Conservation (phyloP, 306 rosid species). For the Cucurbita argyrosperma region DNA sequence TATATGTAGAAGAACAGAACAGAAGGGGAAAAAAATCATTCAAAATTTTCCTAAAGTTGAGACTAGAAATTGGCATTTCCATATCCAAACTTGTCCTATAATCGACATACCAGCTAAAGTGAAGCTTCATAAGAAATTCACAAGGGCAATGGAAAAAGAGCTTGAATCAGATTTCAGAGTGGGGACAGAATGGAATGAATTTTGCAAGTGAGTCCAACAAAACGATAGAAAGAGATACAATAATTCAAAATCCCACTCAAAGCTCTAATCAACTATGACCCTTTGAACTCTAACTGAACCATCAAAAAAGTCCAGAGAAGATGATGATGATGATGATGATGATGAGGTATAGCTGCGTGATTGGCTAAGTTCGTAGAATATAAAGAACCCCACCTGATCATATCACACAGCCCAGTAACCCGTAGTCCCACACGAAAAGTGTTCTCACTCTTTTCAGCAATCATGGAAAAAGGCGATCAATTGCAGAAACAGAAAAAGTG, state of each 20-base stretch:
- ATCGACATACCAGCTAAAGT: not conserved
- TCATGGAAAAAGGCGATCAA: not conserved
- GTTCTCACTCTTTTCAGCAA: conserved; percentile 1
- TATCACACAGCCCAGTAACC: conserved; percentile 2
- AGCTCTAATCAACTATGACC: not conserved
- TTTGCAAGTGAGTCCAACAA: not conserved
- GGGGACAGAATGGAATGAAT: not conserved
- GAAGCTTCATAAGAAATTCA: not conserved
- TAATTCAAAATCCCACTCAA: not conserved
- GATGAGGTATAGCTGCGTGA: not conserved
- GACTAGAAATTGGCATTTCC: conserved; percentile 2
- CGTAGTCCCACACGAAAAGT: conserved; percentile 1
- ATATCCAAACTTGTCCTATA: not conserved
- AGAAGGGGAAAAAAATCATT: no score
- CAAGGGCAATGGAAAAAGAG: conserved; percentile 2
- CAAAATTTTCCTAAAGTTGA: not conserved
- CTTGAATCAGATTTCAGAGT: not conserved
- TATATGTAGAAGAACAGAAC: not conserved
- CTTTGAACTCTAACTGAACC: not conserved
- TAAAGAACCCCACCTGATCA: not conserved
- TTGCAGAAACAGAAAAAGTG: not conserved
- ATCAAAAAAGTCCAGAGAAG: not conserved
- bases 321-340: not conserved
- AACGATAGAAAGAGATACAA: conserved; percentile 4
- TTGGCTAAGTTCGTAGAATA: not conserved